These are phyloP conservation scores for Forsythia suspensa DNA, from an alignment of 257 asterid species.

Conservation along the genomic window DNA sequence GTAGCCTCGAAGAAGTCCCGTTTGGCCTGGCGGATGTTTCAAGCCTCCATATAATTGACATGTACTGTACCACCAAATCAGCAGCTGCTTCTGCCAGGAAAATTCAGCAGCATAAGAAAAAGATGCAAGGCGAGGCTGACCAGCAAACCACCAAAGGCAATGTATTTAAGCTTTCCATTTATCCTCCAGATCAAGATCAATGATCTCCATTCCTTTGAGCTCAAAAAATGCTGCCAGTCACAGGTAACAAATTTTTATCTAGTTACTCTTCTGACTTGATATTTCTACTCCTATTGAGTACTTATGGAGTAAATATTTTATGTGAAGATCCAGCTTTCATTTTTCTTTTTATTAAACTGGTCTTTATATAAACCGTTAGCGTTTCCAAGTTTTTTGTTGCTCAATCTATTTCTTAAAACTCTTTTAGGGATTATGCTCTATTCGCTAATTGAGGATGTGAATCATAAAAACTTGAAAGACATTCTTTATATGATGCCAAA, in stretches of 20 bases:
- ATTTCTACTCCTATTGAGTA: no score
- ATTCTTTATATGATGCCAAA: neutral
- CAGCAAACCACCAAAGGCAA: constrained; percentile 6
- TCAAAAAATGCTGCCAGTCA: constrained; percentile 5
- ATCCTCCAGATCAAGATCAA: constrained; percentile 45
- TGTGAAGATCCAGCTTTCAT: no score
- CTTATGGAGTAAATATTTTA: no score
- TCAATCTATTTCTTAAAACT: no score
- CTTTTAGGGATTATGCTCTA: no score
- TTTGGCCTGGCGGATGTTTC: constrained; percentile 35
- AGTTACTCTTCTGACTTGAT: no score
- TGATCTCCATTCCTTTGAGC: constrained; percentile 19
- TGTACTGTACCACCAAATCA: constrained; percentile 33
- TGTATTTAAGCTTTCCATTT: constrained; percentile 43
- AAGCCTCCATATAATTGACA: constrained; percentile 39
- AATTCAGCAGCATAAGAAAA: constrained; percentile 27
- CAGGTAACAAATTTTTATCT: constrained; percentile 6
- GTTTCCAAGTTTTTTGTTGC: no score
- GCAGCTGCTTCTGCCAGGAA: constrained; percentile 39
- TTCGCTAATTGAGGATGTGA: neutral
- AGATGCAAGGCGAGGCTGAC: constrained; percentile 6
- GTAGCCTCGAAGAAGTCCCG: constrained; percentile 32
- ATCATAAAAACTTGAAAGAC: neutral
- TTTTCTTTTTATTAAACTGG: no score
- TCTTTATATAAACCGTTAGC: no score